Evolutionary conservation across 306 rosid species (phyloP).

Genomic region (Senna siamea): DNA sequence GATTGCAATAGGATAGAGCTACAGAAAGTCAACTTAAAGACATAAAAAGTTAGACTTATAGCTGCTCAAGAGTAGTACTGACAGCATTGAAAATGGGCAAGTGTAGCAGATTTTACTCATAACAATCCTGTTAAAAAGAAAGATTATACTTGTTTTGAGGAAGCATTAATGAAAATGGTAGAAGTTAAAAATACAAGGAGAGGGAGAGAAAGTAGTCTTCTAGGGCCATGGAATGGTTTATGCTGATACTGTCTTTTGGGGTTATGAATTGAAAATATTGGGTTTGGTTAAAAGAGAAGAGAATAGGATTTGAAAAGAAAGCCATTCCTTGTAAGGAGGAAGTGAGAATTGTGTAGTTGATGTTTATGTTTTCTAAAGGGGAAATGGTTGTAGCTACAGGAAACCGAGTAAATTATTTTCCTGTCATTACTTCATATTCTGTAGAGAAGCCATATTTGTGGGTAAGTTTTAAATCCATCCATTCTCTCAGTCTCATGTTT

Average conservation of each 20-base stretch:
- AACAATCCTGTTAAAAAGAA: too few species aligned
- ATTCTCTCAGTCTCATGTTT: neutral
- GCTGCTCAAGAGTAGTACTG: neutral
- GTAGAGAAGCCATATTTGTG: neutral
- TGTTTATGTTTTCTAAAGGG: neutral
- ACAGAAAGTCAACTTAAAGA: neutral
- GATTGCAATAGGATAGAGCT: neutral
- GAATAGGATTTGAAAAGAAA: too few species aligned
- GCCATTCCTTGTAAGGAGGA: neutral
- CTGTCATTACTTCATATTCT: neutral
- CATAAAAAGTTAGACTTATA: neutral
- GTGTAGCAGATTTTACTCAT: too few species aligned
- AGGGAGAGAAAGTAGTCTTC: too few species aligned
- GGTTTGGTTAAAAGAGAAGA: neutral
- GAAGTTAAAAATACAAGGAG: too few species aligned
- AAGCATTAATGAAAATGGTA: neutral
- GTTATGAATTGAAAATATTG: neutral
- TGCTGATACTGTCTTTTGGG: neutral
- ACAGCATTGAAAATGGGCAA: neutral
- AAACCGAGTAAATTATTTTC: neutral
- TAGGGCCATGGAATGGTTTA: too few species aligned
- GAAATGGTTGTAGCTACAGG: neutral
- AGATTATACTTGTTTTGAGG: too few species aligned
- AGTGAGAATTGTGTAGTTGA: neutral
- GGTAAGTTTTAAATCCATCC: neutral